A percentile compares a stretch with the other conserved stretches of the same genome.
Conservation (phyloP, 352 stramenopile genomes). For the Pythium guiyangense region DNA sequence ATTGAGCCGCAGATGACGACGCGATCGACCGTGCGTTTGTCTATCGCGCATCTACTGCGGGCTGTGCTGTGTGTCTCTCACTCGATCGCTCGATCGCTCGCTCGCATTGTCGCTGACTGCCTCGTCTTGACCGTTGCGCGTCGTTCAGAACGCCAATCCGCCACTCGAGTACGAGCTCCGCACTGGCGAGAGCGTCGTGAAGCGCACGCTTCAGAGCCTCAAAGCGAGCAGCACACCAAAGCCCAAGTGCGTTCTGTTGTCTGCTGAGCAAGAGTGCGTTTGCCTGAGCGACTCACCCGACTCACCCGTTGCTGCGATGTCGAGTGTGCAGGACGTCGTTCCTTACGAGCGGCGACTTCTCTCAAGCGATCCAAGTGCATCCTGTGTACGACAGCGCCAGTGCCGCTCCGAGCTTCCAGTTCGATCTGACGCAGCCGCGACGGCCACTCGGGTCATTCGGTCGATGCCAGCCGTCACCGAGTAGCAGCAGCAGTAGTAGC, state of each 20-base stretch:
- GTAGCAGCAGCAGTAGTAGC: background rate
- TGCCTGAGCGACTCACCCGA: no score
- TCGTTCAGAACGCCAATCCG: conserved; percentile 7
- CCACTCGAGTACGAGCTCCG: conserved; percentile 41
- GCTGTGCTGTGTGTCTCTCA: background rate
- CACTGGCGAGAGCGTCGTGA: conserved; percentile 49
- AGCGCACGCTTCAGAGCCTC: conserved; percentile 24
- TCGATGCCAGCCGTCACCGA: background rate
- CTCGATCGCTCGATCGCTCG: background rate
- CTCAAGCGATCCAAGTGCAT: conserved; percentile 32
- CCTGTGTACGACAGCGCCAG: conserved; percentile 23
- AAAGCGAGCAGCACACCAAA: conserved; percentile 3
- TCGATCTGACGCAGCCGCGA: conserved; percentile 15
- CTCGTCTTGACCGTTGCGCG: background rate
- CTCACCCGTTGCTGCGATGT: background rate
- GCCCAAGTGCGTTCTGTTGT: conserved; percentile 21
- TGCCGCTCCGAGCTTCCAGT: conserved; percentile 26
- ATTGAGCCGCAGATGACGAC: conserved; percentile 50
- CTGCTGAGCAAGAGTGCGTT: no score
- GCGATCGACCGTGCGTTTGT: conserved; percentile 34
- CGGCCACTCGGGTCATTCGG: background rate
- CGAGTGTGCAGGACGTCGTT: conserved; percentile 26
- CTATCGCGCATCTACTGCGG: background rate
- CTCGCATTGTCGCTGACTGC: background rate
- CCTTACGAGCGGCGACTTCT: conserved; percentile 32